phyloP scores from a whole-genome alignment of 2,329 filamentous ascomycete genomes.

The Beauveria medogensis region DNA sequence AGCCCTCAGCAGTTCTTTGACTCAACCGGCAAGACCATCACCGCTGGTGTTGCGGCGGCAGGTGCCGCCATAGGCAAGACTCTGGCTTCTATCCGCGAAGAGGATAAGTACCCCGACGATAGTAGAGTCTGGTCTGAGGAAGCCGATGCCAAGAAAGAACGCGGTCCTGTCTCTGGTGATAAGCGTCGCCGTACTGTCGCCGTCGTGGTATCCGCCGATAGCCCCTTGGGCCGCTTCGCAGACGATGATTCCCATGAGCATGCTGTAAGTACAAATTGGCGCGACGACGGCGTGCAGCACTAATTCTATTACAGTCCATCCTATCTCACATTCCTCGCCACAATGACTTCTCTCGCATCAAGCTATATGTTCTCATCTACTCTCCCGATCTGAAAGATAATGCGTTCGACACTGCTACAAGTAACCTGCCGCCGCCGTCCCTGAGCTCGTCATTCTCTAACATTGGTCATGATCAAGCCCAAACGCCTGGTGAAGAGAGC shows the following conservation, averaged over 20 bases:
- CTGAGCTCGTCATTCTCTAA: constrained; percentile 80
- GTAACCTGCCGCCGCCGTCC: constrained; percentile 53
- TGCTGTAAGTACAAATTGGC: constrained; percentile 53
- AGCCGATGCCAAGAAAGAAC: constrained; percentile 58
- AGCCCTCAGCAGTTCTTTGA: constrained; percentile 86
- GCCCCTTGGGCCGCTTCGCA: constrained; percentile 48
- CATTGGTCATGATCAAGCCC: constrained; percentile 66
- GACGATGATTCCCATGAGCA: constrained; percentile 63
- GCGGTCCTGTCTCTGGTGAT: constrained; percentile 25
- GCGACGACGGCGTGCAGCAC: constrained; percentile 6
- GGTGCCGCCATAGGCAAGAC: constrained; percentile 77
- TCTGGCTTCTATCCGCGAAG: constrained; percentile 74
- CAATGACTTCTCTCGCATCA: constrained; percentile 63
- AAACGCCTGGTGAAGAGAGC: constrained; percentile 56
- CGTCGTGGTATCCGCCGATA: constrained; percentile 78
- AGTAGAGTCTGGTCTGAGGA: constrained; percentile 92
- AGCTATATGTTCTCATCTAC: constrained; percentile 85
- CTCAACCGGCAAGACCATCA: constrained; percentile 71
- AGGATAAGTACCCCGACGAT: constrained; percentile 75
- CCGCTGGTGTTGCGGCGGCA: constrained; percentile 73
- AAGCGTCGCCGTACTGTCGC: constrained; percentile 71
- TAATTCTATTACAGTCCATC: constrained; percentile 52
- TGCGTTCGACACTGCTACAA: constrained; percentile 41
- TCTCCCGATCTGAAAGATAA: constrained; percentile 69
- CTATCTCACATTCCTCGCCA: constrained; percentile 79